Conservation (phyloP, 371 early-diverging fungal species). For the Syncephalastrum sp. region DNA sequence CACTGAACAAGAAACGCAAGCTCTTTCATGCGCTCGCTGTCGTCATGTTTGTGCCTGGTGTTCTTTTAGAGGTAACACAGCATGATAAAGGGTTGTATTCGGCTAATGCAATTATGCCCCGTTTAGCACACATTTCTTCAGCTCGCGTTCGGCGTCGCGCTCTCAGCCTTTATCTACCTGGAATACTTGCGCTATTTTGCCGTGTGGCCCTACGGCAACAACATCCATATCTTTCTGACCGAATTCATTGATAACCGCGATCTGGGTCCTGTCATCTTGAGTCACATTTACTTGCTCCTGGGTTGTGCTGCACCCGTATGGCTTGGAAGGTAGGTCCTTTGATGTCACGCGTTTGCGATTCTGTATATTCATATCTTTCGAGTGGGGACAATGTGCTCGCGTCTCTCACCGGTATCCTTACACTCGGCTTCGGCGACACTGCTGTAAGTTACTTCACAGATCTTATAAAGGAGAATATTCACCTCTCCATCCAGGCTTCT, state of each 20-base stretch:
- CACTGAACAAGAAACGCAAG: slow-evolving; percentile 76
- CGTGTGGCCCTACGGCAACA: slow-evolving; percentile 69
- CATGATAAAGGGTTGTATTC: not conserved
- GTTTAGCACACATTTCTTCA: slow-evolving; percentile 71
- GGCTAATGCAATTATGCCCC: slow-evolving; percentile 64
- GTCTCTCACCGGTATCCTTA: slow-evolving; percentile 76
- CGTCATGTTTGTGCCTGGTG: slow-evolving; percentile 84
- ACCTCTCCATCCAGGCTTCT: slow-evolving; percentile 61
- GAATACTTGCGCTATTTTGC: slow-evolving; percentile 82
- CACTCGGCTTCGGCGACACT: slow-evolving; percentile 88
- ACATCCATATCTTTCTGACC: slow-evolving; percentile 68
- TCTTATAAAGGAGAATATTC: not conserved
- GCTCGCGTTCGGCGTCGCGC: slow-evolving; percentile 80
- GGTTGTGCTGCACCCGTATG: slow-evolving; percentile 93
- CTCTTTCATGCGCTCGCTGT: slow-evolving; percentile 85
- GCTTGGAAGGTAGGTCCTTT: slow-evolving; percentile 59
- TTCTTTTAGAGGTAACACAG: slow-evolving; percentile 64
- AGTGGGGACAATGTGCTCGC: slow-evolving; percentile 44
- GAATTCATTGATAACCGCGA: slow-evolving; percentile 85
- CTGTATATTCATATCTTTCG: slow-evolving; percentile 2
- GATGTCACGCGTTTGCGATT: not conserved
- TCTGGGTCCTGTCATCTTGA: slow-evolving; percentile 75
- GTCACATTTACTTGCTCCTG: slow-evolving; percentile 84
- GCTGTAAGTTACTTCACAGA: slow-evolving; percentile 40
- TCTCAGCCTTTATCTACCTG: slow-evolving; percentile 66